Evolutionary conservation across 495 filamentous ascomycete species (phyloP), one percentile per base, ranked within the genome.

Genomic region (Lepraria neglecta): DNA sequence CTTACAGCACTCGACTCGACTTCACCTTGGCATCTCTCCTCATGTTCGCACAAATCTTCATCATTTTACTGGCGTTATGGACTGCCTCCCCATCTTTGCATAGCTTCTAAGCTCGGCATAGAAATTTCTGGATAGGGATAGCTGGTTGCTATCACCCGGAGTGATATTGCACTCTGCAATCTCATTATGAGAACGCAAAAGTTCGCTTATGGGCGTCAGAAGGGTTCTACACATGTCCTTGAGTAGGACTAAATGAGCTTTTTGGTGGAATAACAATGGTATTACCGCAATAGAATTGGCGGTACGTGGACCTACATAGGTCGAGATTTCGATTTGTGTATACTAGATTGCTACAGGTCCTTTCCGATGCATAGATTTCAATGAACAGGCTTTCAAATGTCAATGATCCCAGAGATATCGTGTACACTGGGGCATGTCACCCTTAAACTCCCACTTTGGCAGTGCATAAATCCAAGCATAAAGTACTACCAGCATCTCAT

Each of bases 261-360:
- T 10, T 14, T 12, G 42, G 42, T 53, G 59, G 52, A 61, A 21
- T 54, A 35, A 59, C 30, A 44, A 59, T 45, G 43, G 43, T 21
- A 54, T 40, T 54, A 61, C 38, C 42, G 52, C 43, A 27, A 47
- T 56, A 56, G 51, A 46, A 51, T 11, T 15, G 17, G 59, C 28
- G 40, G 11, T 40, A 56, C 4, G 2, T 46, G 59, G 51, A 28
- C 50, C 50, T 61, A 33, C 59, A 42, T 31, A 55, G 59, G 50
- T 56, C 59, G 28, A 27, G 15, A 33, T 40, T 38, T n/a, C 31
- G 52, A 43, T 40, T 17, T 40, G 27, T 65, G 63, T 65, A 65
- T 44, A 61, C 54, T 65, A 65, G 63, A 61, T 38, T 65, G 63
- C 59, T 53, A 57, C 45, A 50, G 60, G 42, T 53, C 40, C 55